Evolutionary conservation across 257 asterid genomes (phyloP), one percentile per base, ranked within the genome.

Genomic region (Gardenia jasminoides): DNA sequence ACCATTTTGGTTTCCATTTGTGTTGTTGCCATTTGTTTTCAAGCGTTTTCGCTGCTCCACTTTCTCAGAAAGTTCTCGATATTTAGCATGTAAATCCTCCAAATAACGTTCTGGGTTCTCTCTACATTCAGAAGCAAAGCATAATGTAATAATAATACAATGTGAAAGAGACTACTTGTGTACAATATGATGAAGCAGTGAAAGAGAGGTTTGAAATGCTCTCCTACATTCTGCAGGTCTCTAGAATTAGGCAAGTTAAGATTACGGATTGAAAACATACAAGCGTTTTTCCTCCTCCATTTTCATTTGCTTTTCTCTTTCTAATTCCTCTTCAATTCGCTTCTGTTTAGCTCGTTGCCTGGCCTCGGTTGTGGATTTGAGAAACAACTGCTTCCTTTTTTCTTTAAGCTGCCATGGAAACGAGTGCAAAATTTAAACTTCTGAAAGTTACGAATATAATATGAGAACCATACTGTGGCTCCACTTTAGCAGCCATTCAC

Each of bases 261-360:
- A 66, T 81, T 76, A 75, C 78, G 50, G 43, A 68, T 70, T 22
- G 47, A 28, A 6, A 67, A 83, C 96, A 70, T 90, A 94, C 97
- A 91, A 78, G 80, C 99, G 97, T 85, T 87, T 93, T 83, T 94
- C 94, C 90, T 96, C 99, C 88, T 96, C 99, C 72, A 91, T 82
- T 87, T 93, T 91, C 89, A 87, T 90, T 85, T 85, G 91, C 85
- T 93, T 91, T 80, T 93, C 99, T 83, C 86, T 87, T 81, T 93
- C 99, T 70, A 92, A 76, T 84, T 93, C 99, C 91, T 93, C 97
- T 80, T 92, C 97, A 33, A 86, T 69, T 77, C 92, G 97, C 83
- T 83, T 96, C 92, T 88, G 99, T 79, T 96, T 96, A 78, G 90
- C 94, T 88, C 91, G 94, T 80, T 87, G 96, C 82, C 97, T 88